Conservation (phyloP, 306 rosid genomes). For the Crataegus laevigata region DNA sequence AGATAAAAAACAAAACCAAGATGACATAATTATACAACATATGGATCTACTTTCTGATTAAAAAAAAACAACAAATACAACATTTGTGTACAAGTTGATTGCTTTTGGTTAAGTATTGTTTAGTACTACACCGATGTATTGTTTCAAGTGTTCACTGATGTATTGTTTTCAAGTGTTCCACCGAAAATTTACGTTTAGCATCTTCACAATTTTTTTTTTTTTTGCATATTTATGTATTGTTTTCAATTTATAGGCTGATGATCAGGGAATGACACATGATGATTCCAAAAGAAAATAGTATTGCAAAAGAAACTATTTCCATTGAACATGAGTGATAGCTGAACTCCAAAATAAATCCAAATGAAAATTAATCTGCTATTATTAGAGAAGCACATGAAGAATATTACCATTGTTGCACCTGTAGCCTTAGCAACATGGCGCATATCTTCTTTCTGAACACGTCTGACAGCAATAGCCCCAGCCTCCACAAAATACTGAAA, state of each 20-base stretch:
- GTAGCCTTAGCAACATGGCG: conserved; percentile 99
- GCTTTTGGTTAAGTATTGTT: not conserved
- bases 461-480: conserved; percentile 94
- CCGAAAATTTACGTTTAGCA: no score
- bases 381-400: not conserved
- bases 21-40: not conserved
- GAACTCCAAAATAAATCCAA: not conserved
- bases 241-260: not conserved
- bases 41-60: not conserved
- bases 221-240: not conserved
- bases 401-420: conserved; percentile 82
- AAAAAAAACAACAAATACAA: no score
- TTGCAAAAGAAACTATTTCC: not conserved
- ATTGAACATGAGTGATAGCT: not conserved
- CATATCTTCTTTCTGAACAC: conserved; percentile 93
- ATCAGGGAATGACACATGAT: not conserved
- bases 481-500: conserved; percentile 94
- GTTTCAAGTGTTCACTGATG: no score
- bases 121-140: no score
- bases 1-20: conserved; percentile 14
- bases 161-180: no score
- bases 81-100: not conserved
- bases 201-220: no score
- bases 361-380: not conserved
- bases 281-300: not conserved